phyloP scores from a whole-genome alignment of 441 rosid genomes.

The Gossypium gossypioides region DNA sequence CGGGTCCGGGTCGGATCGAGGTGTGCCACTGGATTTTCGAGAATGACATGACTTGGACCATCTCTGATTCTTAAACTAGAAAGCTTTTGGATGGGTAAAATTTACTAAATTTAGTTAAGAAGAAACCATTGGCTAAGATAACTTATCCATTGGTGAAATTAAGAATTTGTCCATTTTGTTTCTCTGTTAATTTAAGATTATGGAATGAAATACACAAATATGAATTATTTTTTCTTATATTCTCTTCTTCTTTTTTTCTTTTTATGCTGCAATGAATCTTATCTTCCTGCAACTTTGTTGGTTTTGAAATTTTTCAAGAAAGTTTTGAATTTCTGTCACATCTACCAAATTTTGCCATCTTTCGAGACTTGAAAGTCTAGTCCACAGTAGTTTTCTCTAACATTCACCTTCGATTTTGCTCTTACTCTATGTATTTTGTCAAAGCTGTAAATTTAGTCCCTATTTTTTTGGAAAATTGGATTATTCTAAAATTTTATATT shows the following conservation, averaged over 20 bases:
- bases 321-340: too few relatives aligned
- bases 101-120: conserved; percentile 8
- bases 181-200: neutral
- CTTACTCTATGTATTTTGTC: too few relatives aligned
- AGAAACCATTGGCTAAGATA: conserved; percentile 19
- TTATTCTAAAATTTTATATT: too few relatives aligned
- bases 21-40: conserved; percentile 96
- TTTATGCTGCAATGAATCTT: neutral
- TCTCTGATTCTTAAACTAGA: conserved; percentile 35
- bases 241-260: neutral
- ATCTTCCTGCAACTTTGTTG: too few relatives aligned
- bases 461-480: too few relatives aligned
- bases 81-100: neutral
- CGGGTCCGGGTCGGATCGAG: conserved; percentile 72
- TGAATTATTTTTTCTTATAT: neutral
- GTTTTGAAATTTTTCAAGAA: too few relatives aligned
- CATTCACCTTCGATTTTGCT: too few relatives aligned
- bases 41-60: conserved; percentile 84
- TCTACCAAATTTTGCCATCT: too few relatives aligned
- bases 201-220: conserved; percentile 4
- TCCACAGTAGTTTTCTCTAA: too few relatives aligned
- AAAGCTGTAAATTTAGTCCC: too few relatives aligned
- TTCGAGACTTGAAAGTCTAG: too few relatives aligned
- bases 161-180: neutral
- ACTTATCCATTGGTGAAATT: conserved; percentile 15